Percentiles rank a stretch among this genome's conserved stretches.
Evolutionary conservation across 805 yeast genomes (phyloP).

Genomic region (Isabelozyma heimii): DNA sequence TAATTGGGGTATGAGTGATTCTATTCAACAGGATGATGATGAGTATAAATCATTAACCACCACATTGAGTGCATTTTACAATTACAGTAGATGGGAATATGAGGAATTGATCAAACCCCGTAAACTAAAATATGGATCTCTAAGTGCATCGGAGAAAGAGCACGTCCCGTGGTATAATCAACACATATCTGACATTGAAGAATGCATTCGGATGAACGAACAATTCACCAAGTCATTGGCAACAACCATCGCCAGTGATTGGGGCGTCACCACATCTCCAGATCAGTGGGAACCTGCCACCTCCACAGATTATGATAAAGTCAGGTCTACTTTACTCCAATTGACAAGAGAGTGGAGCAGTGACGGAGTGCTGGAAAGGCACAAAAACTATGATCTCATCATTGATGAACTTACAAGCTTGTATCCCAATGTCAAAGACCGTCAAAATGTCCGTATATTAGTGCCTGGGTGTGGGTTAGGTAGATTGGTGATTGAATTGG

Average conservation of each 20-base stretch:
- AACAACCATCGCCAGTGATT: conserved; percentile 38
- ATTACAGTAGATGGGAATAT: conserved; percentile 30
- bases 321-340: conserved; percentile 54
- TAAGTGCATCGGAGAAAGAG: conserved; percentile 38
- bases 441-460: conserved; percentile 44
- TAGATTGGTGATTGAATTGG: conserved; percentile 54
- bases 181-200: conserved; percentile 38
- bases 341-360: conserved; percentile 60
- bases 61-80: conserved; percentile 33
- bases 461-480: conserved; percentile 70
- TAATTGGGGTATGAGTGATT: background rate
- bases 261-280: conserved; percentile 47
- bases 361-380: conserved; percentile 50
- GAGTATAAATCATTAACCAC: conserved; percentile 36
- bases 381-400: conserved; percentile 34
- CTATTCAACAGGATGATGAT: conserved; percentile 17
- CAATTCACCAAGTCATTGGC: conserved; percentile 45
- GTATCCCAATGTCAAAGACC: conserved; percentile 32
- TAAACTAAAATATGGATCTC: conserved; percentile 17
- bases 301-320: conserved; percentile 52
- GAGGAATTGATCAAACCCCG: conserved; percentile 34
- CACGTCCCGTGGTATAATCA: conserved; percentile 50
- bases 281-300: conserved; percentile 42
- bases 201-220: conserved; percentile 45
- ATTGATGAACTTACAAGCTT: conserved; percentile 27